These are phyloP conservation scores for Carex littledalei DNA, from an alignment of 176 grass and related monocot genomes.

Conservation along the genomic window DNA sequence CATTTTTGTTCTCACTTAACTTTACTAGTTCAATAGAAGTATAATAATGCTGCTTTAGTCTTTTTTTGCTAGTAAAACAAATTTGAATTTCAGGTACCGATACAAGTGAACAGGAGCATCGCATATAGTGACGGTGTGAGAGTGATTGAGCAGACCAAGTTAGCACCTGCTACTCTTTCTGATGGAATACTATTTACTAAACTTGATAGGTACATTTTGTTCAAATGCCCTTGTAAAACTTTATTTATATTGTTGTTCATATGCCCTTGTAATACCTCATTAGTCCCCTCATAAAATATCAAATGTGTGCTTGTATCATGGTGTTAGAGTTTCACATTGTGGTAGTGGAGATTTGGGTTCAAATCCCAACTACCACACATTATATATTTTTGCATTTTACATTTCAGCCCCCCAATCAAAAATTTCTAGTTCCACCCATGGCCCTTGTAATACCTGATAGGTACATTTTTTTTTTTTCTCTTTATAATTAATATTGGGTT, in stretches of 20 bases:
- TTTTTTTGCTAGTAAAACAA: background rate
- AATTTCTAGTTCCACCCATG: no score
- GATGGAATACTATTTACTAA: constrained; percentile 64
- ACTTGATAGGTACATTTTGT: constrained; percentile 74
- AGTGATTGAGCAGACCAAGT: constrained; percentile 50
- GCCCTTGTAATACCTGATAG: background rate
- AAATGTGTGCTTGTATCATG: no score
- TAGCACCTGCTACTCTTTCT: constrained; percentile 31
- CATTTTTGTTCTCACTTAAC: background rate
- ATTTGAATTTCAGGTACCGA: constrained; percentile 53
- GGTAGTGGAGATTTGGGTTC: no score
- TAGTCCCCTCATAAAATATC: no score
- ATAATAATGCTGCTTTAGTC: background rate
- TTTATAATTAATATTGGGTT: background rate
- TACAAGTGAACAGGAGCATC: constrained; percentile 87
- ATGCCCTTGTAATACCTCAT: background rate
- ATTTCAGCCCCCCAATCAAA: no score
- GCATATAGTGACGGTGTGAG: constrained; percentile 83
- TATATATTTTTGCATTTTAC: no score
- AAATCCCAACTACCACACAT: no score
- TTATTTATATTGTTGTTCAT: no score
- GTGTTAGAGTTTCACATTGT: no score
- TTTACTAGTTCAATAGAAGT: background rate
- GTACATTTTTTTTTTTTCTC: background rate
- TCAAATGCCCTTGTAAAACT: background rate